These are phyloP conservation scores for Neurospora crassa DNA, from an alignment of 2,329 filamentous ascomycete genomes.

Conservation along the genomic window DNA sequence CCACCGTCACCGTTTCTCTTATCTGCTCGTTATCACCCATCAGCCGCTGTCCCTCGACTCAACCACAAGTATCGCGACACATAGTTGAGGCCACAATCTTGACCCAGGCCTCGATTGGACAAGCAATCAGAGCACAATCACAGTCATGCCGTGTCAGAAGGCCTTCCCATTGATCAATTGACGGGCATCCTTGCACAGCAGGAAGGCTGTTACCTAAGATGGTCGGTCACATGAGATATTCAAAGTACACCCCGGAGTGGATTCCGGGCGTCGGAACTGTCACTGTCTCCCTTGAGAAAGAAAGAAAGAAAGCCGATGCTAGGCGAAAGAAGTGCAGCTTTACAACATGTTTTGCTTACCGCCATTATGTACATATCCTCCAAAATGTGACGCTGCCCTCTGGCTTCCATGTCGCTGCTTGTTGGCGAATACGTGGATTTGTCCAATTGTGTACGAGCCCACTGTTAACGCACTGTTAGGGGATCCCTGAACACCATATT, in stretches of 20 bases:
- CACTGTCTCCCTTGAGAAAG: background rate
- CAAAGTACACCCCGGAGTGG: background rate
- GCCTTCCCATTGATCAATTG: background rate
- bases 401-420: background rate
- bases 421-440: background rate
- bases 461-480: background rate
- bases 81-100: background rate
- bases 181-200: background rate
- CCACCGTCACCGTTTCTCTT: background rate
- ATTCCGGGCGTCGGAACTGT: background rate
- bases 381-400: background rate
- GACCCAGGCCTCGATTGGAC: background rate
- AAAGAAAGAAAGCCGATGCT: background rate
- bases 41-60: background rate
- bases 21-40: background rate
- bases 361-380: background rate
- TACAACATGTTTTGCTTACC: background rate
- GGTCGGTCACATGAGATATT: background rate
- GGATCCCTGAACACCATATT: background rate
- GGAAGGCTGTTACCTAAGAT: background rate
- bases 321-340: background rate
- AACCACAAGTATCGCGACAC: background rate
- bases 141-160: background rate
- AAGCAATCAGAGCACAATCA: background rate
- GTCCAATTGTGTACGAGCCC: background rate